These are phyloP conservation scores for Ceratocystis ficicola DNA, from an alignment of 2,329 filamentous ascomycete genomes.

Conservation along the genomic window DNA sequence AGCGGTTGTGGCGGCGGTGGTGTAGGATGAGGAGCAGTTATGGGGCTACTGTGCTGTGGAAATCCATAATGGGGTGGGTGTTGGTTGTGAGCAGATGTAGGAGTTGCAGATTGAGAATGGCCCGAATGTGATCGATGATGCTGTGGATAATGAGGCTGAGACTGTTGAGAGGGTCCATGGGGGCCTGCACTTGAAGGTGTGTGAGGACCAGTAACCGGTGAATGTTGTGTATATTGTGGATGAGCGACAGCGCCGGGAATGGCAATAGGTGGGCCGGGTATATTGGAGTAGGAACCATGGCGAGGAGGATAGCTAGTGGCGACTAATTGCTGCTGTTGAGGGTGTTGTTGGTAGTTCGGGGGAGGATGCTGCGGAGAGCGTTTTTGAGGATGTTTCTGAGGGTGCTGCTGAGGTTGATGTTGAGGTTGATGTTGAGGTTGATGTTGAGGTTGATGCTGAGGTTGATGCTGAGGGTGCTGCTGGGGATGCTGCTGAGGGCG, in stretches of 20 bases:
- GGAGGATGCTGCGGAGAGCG: constrained; percentile 25
- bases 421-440: constrained; percentile 26
- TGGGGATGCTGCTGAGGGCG: constrained; percentile 26
- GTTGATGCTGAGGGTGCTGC: constrained; percentile 28
- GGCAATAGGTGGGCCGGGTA: constrained; percentile 41
- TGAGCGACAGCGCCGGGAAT: constrained; percentile 32
- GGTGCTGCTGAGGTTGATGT: constrained; percentile 28
- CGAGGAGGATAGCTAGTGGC: constrained; percentile 30
- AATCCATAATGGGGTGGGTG: constrained; percentile 29
- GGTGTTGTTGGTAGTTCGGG: constrained; percentile 30
- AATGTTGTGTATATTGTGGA: constrained; percentile 23
- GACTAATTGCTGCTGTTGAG: constrained; percentile 35
- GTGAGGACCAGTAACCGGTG: constrained; percentile 9
- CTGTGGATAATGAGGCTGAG: constrained; percentile 28
- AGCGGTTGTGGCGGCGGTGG: constrained; percentile 27
- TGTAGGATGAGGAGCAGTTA: constrained; percentile 32
- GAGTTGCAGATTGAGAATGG: constrained; percentile 45
- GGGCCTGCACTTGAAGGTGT: neutral
- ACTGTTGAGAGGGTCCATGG: neutral
- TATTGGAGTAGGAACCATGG: constrained; percentile 31
- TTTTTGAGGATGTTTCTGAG: constrained; percentile 24
- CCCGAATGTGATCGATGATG: constrained; percentile 45
- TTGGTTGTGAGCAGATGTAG: constrained; percentile 50
- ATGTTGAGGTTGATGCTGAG: constrained; percentile 27
- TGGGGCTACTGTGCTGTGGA: constrained; percentile 44